A percentile compares a stretch with the other conserved stretches of the same genome.
Conservation (phyloP, 306 rosid genomes). For the Begonia masoniana region DNA sequence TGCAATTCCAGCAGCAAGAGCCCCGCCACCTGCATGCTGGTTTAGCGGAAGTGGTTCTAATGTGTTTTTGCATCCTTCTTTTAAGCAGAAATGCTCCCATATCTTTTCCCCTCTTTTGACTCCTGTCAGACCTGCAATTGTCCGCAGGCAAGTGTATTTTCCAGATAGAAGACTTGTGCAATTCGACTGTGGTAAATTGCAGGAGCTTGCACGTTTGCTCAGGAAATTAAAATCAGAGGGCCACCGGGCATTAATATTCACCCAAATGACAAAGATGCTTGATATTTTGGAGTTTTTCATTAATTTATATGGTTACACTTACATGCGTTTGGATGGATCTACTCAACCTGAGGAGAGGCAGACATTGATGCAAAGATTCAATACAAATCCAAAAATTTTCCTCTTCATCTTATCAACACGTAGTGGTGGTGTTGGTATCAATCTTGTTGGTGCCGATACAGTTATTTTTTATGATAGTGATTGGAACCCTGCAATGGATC, state of each 20-base stretch:
- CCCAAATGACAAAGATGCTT: slow-evolving; percentile 99
- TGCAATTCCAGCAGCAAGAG: slow-evolving; percentile 95
- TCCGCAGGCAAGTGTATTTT: slow-evolving; percentile 91
- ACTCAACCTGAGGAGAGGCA: slow-evolving; percentile 97
- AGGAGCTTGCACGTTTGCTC: slow-evolving; percentile 67
- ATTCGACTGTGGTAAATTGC: slow-evolving; percentile 93
- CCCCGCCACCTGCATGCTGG: slow-evolving; percentile 79
- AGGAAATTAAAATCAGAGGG: slow-evolving; percentile 88
- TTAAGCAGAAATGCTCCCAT: slow-evolving; percentile 55
- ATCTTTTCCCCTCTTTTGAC: slow-evolving; percentile 57
- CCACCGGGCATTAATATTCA: slow-evolving; percentile 85
- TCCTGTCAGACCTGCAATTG: slow-evolving; percentile 89
- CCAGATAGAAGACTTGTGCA: slow-evolving; percentile 98
- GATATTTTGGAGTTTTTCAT: slow-evolving; percentile 90
- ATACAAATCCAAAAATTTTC: slow-evolving; percentile 85
- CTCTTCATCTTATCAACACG: slow-evolving; percentile 96
- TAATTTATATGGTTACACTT: slow-evolving; percentile 92
- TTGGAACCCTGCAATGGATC: slow-evolving; percentile 99
- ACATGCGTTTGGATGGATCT: slow-evolving; percentile 97
- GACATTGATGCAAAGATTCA: slow-evolving; percentile 91
- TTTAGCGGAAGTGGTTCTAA: slow-evolving; percentile 49
- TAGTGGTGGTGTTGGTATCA: slow-evolving; percentile 98
- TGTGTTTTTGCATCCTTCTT: slow-evolving; percentile 50
- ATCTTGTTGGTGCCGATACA: slow-evolving; percentile 96
- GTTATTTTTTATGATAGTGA: slow-evolving; percentile 96